Base-by-base conservation (phyloP, 805 yeast genomes). In the Kuraishia piskuri region DNA sequence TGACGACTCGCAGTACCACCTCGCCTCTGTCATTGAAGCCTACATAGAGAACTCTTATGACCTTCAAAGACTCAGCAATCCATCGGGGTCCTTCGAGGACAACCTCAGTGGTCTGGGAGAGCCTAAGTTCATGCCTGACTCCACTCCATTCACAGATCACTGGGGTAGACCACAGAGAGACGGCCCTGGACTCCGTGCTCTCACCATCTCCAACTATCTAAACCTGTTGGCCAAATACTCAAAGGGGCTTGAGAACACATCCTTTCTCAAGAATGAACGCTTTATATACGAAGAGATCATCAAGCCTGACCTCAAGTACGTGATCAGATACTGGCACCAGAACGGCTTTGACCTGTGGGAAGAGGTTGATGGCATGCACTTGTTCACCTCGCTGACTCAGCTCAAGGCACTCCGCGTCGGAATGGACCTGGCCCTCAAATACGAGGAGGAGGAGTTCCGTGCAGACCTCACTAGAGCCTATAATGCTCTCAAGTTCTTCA, bases 101-200 rank as follows among this genome's bases (percentile, higher is more conserved):
- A 31, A 31, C 17, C 70, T 77, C 49, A 67, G 68, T 8, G 90
- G 88, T 1, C 72, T 91, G 36, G 98, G 97, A 1, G 98, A 92
- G 65, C 97, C 98, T 7, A 92, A 92, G 66, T 92, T 86, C 63
- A 66, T 76, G 64, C 80, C 83, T 3, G 79, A 89, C 63, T 84
- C 86, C 22, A 61, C 80, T 0, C 73, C 87, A 0, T 92, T 86
- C 61, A 66, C 67, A 5, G 83, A 71, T 2, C 65, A 72, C 37
- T 92, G 98, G 98, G 98, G 98, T 1, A 75, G 98, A 59, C 98
- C 98, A 1, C 98, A 92, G 68, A 78, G 90, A 55, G 98, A 92
- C 66, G 98, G 98, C 0, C 97, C 98, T 0, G 91, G 95, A 0
- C 73, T 92, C 54, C 76, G 97, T 60, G 76, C 83, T 10, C 76